Conservation (phyloP, 495 filamentous ascomycete species). For the Penicillium silybi region DNA sequence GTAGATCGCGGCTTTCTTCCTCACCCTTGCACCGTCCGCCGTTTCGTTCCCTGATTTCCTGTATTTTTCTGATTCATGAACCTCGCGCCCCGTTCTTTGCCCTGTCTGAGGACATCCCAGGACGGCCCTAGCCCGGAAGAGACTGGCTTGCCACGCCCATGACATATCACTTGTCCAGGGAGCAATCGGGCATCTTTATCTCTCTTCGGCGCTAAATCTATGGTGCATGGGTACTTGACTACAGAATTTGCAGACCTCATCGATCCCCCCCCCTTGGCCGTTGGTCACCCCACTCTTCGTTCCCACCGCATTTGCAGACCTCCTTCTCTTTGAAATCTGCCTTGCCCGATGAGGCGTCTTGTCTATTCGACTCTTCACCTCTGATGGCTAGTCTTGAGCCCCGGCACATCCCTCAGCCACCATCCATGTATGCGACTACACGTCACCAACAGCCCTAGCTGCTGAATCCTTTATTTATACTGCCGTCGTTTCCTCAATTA, state of each 20-base stretch:
- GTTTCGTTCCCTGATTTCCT: background rate
- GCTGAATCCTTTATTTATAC: constrained; percentile 26
- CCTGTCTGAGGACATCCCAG: background rate
- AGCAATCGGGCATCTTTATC: constrained; percentile 13
- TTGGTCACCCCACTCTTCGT: constrained; percentile 20
- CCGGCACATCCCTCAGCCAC: constrained; percentile 31
- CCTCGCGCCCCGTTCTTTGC: background rate
- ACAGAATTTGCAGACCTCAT: constrained; percentile 26
- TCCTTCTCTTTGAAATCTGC: constrained; percentile 30
- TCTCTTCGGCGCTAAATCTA: constrained; percentile 34
- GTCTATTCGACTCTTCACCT: constrained; percentile 19
- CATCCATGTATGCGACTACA: constrained; percentile 24
- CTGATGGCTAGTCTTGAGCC: constrained; percentile 25
- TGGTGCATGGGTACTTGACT: constrained; percentile 10
- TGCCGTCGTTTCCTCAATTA: constrained; percentile 5
- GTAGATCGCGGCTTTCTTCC: background rate
- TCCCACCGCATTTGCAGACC: constrained; percentile 27
- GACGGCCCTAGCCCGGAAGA: background rate
- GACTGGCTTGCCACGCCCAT: constrained; percentile 1
- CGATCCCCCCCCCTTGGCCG: constrained; percentile 24
- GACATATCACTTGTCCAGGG: constrained; percentile 12
- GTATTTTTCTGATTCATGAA: background rate
- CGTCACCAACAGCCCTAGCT: constrained; percentile 20
- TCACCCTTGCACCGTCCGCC: background rate
- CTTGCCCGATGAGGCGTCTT: constrained; percentile 35